These are phyloP conservation scores for Septoria petroselini DNA, from an alignment of 2,329 filamentous ascomycete species.

Conservation along the genomic window DNA sequence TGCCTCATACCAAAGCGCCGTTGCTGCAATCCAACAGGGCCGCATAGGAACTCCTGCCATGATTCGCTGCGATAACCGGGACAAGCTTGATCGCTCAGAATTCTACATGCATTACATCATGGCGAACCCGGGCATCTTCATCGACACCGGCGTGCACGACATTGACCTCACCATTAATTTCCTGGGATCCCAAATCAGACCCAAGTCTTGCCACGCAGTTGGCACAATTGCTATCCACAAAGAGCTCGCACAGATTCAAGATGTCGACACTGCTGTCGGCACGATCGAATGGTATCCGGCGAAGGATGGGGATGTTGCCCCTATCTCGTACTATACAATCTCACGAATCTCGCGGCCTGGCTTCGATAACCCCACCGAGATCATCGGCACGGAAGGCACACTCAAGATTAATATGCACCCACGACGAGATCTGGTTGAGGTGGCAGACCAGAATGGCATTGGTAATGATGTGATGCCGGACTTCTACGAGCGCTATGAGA, in stretches of 20 bases:
- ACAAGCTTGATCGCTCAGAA: conserved; percentile 40
- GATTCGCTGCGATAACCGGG: conserved; percentile 45
- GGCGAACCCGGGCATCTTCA: conserved; percentile 45
- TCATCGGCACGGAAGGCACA: conserved; percentile 41
- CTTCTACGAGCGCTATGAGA: conserved; percentile 44
- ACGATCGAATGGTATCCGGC: conserved; percentile 41
- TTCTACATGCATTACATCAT: conserved; percentile 46
- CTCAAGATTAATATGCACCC: conserved; percentile 37
- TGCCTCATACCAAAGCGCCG: conserved; percentile 42
- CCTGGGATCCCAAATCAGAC: conserved; percentile 39
- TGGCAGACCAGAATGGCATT: conserved; percentile 38
- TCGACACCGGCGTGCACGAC: conserved; percentile 47
- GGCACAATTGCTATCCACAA: conserved; percentile 40
- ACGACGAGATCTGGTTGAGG: conserved; percentile 36
- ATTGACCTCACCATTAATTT: conserved; percentile 47
- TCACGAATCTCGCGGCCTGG: conserved; percentile 45
- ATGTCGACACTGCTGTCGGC: conserved; percentile 45
- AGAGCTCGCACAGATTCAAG: conserved; percentile 40
- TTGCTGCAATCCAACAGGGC: conserved; percentile 38
- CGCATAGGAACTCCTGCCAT: conserved; percentile 43
- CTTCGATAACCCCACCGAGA: conserved; percentile 45
- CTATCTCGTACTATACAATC: conserved; percentile 44
- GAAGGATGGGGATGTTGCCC: conserved; percentile 33
- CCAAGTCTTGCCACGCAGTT: conserved; percentile 40
- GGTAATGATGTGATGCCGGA: conserved; percentile 40